Conservation (phyloP, 352 stramenopile genomes). For the Pythium oligandrum region DNA sequence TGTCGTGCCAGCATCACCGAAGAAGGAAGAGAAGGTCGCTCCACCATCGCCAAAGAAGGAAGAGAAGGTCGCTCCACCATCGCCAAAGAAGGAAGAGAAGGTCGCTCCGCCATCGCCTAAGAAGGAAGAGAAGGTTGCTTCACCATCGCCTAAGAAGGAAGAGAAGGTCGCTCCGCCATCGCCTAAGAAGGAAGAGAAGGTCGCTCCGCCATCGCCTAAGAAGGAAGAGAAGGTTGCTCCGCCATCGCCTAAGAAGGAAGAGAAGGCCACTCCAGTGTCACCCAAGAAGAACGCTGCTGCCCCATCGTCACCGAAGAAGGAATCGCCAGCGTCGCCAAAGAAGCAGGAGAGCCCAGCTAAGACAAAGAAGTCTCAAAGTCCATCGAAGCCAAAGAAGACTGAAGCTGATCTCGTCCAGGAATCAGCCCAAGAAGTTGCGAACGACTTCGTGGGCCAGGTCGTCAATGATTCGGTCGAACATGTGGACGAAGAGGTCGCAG, state of each 20-base stretch:
- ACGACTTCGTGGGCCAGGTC: constrained; percentile 35
- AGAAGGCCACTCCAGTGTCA: background rate
- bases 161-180: too few relatives aligned
- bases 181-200: too few relatives aligned
- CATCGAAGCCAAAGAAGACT: constrained; percentile 3
- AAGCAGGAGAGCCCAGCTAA: constrained; percentile 14
- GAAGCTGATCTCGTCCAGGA: constrained; percentile 3
- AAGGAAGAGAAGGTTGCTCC: too few relatives aligned
- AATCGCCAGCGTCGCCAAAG: constrained; percentile 14
- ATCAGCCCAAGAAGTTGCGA: constrained; percentile 29
- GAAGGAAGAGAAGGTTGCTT: too few relatives aligned
- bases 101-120: too few relatives aligned
- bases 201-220: too few relatives aligned
- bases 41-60: too few relatives aligned
- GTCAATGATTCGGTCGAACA: constrained; percentile 42
- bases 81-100: too few relatives aligned
- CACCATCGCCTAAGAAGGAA: too few relatives aligned
- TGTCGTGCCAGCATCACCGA: too few relatives aligned
- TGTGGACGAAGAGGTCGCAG: constrained; percentile 22
- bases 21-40: too few relatives aligned
- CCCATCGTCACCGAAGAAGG: constrained; percentile 14
- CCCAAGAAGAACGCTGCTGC: background rate
- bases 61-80: too few relatives aligned
- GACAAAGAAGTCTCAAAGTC: constrained; percentile 14
- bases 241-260: background rate